Base-by-base conservation (phyloP, 129 eudicot species). In the Arctium minus region DNA sequence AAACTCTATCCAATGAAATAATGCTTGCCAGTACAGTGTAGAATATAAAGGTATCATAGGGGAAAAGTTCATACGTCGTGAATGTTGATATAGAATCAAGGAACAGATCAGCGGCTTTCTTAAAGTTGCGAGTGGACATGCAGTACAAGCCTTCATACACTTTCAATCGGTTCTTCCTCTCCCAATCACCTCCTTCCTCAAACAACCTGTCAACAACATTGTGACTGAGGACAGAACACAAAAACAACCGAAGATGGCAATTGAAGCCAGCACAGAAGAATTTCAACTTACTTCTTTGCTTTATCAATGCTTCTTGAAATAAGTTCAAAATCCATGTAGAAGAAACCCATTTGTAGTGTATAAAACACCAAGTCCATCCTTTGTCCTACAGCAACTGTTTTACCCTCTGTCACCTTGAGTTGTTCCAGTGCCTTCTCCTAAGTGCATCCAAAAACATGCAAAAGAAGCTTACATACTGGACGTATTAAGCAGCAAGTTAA, bases 311-410 rank as follows among this genome's bases (percentile, higher is more conserved):
- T 92, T 88, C 82, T 94, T 8, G 96, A 89, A 39, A 92, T 90
- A 10, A 94, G 94, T 84, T 89, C 94, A 70, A 92, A 94, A 88
- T 92, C 97, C 97, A 89, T 87, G 80, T 92, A 80, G 83, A 94
- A 94, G 75, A 94, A 86, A 73, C 94, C 96, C 72, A 94, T 87
- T 82, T 87, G 95, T 17, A 92, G 90, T 7, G 97, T 89, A 81
- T 90, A 81, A 84, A 94, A 94, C 48, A 94, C 98, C 90, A 94
- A 86, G 56, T 94, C 98, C 98, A 94, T 92, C 86, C 89, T 88
- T 84, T 94, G 97, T 70, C 96, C 98, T 36, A 94, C 96, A 1
- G 92, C 98, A 84, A 92, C 98, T 5, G 96, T 94, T 74, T 94
- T 94, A 83, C 91, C 82, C 68, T 92, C 98, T 6, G 98, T 94